phyloP scores from a whole-genome alignment of 768 basidiomycete genomes.

The Rhodotorula paludigena region DNA sequence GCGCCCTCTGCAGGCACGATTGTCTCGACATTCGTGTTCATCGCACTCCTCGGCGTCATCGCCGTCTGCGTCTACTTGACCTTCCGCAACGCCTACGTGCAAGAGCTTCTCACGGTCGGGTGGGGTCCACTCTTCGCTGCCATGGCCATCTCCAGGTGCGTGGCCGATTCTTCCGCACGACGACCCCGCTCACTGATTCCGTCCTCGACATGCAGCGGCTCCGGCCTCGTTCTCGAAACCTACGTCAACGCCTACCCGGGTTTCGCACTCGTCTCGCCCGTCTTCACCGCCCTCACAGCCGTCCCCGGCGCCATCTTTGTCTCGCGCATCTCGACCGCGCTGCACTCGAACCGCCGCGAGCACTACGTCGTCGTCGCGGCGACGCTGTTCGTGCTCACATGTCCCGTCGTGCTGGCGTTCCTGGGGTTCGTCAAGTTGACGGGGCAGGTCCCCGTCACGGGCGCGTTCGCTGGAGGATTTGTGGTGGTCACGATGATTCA shows the following conservation, averaged over 20 bases:
- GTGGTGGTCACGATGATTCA: conserved; percentile 43
- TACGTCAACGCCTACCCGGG: conserved; percentile 83
- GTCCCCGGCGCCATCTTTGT: conserved; percentile 85
- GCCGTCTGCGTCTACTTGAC: conserved; percentile 58
- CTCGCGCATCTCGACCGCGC: conserved; percentile 79
- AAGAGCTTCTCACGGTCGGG: conserved; percentile 69
- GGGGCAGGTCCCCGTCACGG: conserved; percentile 71
- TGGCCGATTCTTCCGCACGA: neutral
- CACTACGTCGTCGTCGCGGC: conserved; percentile 35
- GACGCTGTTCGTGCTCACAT: conserved; percentile 66
- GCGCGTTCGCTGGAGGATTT: conserved; percentile 64
- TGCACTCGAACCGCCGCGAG: conserved; percentile 56
- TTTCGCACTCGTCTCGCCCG: conserved; percentile 78
- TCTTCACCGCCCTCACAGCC: conserved; percentile 83
- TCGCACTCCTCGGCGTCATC: conserved; percentile 54
- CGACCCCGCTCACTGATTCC: neutral
- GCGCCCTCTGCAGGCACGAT: conserved; percentile 13
- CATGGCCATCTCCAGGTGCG: conserved; percentile 57
- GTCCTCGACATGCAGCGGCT: conserved; percentile 55
- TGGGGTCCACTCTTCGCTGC: conserved; percentile 89
- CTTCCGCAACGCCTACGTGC: conserved; percentile 63
- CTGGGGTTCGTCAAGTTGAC: conserved; percentile 60
- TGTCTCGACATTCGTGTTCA: conserved; percentile 58
- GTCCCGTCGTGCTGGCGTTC: conserved; percentile 77
- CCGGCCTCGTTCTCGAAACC: conserved; percentile 83